Percentiles rank a stretch among this genome's conserved stretches.
Conservation (phyloP, 495 filamentous ascomycete genomes). For the Podospora fimiseda region DNA sequence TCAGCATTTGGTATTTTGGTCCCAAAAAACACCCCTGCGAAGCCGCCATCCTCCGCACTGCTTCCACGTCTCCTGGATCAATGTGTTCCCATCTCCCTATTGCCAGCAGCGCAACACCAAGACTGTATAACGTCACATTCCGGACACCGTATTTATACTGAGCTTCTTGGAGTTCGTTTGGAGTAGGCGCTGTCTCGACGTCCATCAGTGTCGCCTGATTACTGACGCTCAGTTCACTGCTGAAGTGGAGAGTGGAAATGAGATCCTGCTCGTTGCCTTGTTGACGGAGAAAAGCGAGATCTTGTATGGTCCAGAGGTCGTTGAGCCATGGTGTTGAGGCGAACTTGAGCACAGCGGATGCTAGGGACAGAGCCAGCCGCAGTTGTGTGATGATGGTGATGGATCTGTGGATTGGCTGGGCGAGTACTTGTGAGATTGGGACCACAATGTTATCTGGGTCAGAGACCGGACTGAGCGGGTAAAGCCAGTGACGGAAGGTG, state of each 20-base stretch:
- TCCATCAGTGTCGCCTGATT: not conserved
- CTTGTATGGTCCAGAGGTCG: not conserved
- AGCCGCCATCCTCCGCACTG: constrained; percentile 4
- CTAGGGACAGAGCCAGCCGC: not conserved
- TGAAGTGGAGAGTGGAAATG: not conserved
- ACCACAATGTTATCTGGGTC: not conserved
- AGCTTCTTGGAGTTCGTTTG: not conserved
- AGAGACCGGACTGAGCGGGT: not conserved
- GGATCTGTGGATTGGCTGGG: not conserved
- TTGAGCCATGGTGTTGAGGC: not conserved
- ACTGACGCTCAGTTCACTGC: not conserved
- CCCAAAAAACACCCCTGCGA: constrained; percentile 4
- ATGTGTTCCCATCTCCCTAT: constrained; percentile 21
- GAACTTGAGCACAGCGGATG: constrained; percentile 1
- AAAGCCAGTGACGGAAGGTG: not conserved
- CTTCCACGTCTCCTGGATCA: constrained; percentile 4
- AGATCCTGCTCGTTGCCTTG: not conserved
- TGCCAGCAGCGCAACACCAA: constrained; percentile 21
- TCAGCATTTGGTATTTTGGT: constrained; percentile 5
- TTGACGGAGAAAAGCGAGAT: not conserved
- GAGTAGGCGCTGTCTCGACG: not conserved
- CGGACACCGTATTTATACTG: constrained; percentile 16
- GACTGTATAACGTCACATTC: constrained; percentile 20
- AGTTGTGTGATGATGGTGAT: not conserved
- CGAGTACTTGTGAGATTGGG: not conserved